Evolutionary conservation across 805 yeast genomes (phyloP).

Genomic region (Zygosaccharomyces rouxii): DNA sequence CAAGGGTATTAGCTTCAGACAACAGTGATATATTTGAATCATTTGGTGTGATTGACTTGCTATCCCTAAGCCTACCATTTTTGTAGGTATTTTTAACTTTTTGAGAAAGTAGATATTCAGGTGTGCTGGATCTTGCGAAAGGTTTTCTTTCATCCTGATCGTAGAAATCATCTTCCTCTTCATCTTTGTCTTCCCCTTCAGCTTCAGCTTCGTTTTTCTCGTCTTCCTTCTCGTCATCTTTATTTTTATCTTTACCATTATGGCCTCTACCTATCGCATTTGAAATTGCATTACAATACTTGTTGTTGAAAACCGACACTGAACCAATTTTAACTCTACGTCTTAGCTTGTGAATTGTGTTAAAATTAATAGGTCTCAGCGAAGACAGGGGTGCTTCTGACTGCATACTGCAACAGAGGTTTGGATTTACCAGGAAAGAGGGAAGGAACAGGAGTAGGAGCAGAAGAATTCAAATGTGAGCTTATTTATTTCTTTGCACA

Average conservation of each 20-base stretch:
- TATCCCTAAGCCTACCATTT: background rate
- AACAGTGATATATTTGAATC: slow-evolving; percentile 17
- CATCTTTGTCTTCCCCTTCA: background rate
- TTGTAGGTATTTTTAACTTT: background rate
- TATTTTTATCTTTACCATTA: background rate
- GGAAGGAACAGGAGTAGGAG: background rate
- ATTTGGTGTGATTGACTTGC: background rate
- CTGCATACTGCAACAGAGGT: background rate
- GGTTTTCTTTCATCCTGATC: too few relatives aligned
- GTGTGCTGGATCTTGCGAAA: background rate
- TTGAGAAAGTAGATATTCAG: background rate
- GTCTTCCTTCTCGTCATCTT: background rate
- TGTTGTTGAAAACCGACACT: background rate
- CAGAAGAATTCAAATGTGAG: too few relatives aligned
- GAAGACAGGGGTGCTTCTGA: background rate
- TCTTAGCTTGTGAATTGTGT: background rate
- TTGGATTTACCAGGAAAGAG: background rate
- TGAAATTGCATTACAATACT: background rate
- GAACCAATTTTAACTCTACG: slow-evolving; percentile 2
- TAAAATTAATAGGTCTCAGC: background rate
- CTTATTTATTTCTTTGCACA: too few relatives aligned
- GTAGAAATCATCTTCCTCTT: background rate
- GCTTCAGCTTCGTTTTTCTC: background rate
- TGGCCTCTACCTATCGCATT: slow-evolving; percentile 1
- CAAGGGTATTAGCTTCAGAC: slow-evolving; percentile 22